phyloP scores from a whole-genome alignment of 2,329 filamentous ascomycete genomes.

The Trichoderma guizhouense region DNA sequence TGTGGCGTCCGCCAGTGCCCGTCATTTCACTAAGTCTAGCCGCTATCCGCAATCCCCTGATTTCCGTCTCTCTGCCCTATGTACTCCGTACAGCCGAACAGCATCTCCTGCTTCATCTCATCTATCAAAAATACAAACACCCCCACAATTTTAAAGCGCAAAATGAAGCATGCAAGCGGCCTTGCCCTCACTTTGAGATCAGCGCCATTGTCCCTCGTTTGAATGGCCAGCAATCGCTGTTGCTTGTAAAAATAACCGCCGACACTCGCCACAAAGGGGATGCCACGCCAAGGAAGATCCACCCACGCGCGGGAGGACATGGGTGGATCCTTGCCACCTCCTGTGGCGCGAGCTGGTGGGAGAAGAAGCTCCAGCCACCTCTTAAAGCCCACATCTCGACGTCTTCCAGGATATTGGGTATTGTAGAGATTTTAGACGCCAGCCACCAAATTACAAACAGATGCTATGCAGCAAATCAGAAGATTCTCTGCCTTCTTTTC shows the following conservation, averaged over 20 bases:
- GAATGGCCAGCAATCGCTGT: not conserved
- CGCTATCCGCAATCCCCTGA: not conserved
- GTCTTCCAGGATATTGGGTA: not conserved
- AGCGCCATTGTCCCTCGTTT: not conserved
- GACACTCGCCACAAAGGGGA: not conserved
- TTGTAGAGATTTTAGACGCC: not conserved
- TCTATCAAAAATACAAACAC: not conserved
- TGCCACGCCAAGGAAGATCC: not conserved
- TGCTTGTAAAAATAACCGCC: not conserved
- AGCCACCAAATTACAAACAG: not conserved
- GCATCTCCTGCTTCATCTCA: not conserved
- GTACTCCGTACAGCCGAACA: not conserved
- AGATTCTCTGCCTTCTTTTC: not conserved
- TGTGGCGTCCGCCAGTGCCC: not conserved
- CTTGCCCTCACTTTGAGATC: not conserved
- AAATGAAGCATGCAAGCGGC: not conserved
- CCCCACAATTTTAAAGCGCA: not conserved
- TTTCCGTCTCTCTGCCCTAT: not conserved
- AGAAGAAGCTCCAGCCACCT: constrained; percentile 25
- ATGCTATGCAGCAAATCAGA: not conserved
- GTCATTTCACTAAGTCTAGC: not conserved
- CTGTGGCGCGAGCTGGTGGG: constrained; percentile 26
- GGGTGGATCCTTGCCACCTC: constrained; percentile 23
- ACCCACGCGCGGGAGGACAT: constrained; percentile 15
- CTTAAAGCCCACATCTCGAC: not conserved